Evolutionary conservation across 2,329 filamentous ascomycete genomes (phyloP).

Genomic region (Sarocladium oryzae): DNA sequence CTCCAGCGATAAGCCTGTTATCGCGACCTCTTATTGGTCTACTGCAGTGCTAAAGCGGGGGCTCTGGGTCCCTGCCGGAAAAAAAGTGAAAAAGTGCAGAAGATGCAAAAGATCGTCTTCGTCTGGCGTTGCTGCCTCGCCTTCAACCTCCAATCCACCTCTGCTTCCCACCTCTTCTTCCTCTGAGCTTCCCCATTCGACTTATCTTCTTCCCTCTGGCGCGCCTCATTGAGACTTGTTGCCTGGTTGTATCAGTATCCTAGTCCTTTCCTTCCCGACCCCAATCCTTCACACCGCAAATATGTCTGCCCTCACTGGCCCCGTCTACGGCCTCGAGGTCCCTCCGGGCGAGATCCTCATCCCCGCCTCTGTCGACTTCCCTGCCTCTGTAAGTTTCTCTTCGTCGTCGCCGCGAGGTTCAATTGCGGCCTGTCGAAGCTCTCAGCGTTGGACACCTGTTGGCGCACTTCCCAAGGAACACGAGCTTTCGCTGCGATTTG

Average conservation of each 20-base stretch:
- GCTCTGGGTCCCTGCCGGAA: constrained; percentile 1
- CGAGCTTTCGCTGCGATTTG: neutral
- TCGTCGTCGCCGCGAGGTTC: neutral
- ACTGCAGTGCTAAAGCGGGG: constrained; percentile 1
- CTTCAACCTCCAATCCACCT: constrained; percentile 9
- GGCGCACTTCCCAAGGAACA: too few relatives aligned
- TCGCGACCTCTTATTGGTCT: constrained; percentile 23
- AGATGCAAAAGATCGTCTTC: constrained; percentile 8
- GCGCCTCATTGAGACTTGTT: neutral
- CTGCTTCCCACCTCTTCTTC: neutral
- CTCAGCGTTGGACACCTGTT: neutral
- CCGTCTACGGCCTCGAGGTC: constrained; percentile 88
- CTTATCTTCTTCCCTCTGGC: neutral
- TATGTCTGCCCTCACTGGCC: constrained; percentile 61
- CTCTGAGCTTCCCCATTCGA: neutral
- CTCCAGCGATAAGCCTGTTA: constrained; percentile 24
- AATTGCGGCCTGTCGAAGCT: neutral
- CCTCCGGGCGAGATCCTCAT: constrained; percentile 78
- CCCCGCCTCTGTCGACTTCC: constrained; percentile 70
- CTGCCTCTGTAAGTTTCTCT: constrained; percentile 65
- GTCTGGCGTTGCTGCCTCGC: constrained; percentile 3
- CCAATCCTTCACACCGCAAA: constrained; percentile 17
- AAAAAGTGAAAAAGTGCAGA: constrained; percentile 10
- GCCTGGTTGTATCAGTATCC: neutral
- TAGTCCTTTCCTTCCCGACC: neutral